phyloP scores from a whole-genome alignment of 1,139 yeast genomes.

The Debaryomycetaceae sp. region DNA sequence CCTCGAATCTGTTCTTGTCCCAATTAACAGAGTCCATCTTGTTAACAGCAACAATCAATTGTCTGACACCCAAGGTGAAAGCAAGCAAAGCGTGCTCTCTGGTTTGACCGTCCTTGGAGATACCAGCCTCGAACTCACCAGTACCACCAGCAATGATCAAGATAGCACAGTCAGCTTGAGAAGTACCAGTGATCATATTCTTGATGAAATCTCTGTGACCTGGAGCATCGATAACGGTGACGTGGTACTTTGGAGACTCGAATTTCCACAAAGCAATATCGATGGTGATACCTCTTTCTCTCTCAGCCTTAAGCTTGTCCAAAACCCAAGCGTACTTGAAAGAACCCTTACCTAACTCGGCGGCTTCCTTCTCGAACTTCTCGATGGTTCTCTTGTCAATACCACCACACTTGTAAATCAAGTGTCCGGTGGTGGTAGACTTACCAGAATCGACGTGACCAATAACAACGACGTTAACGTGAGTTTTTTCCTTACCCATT shows the following conservation, averaged over 20 bases:
- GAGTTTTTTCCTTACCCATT: conserved; percentile 90
- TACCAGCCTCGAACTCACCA: conserved; percentile 96
- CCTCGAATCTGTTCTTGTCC: conserved; percentile 78
- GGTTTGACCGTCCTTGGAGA: conserved; percentile 90
- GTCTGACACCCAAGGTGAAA: conserved; percentile 86
- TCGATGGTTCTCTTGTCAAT: conserved; percentile 97
- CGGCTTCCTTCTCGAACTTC: conserved; percentile 98
- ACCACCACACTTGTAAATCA: conserved; percentile 93
- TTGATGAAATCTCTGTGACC: conserved; percentile 98
- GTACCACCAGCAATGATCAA: conserved; percentile 88
- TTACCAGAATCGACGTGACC: conserved; percentile 99
- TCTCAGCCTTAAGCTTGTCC: conserved; percentile 94
- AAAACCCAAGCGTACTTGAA: conserved; percentile 98
- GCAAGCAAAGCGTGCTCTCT: conserved; percentile 92
- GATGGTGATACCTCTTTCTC: conserved; percentile 97
- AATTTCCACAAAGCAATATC: conserved; percentile 94
- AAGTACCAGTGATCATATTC: conserved; percentile 91
- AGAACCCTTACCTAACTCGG: conserved; percentile 97
- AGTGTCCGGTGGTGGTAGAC: conserved; percentile 98
- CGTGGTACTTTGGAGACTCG: conserved; percentile 93
- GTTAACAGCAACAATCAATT: conserved; percentile 87
- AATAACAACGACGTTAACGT: conserved; percentile 98
- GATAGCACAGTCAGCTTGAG: conserved; percentile 92
- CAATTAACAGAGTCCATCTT: conserved; percentile 92
- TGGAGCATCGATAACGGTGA: conserved; percentile 92